phyloP scores from a whole-genome alignment of 78 protist species.

The slime mould (Dictyostelium discoideum) region dicty_2.7 NC_007090.3:4072501-4073000 shows the following conservation, averaged over 20 bases:
- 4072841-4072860: neutral
- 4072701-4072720: slow-evolving; percentile 87
- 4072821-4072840: slow-evolving; percentile 87
- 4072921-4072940: neutral
- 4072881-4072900: no score
- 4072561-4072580: neutral
- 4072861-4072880: neutral
- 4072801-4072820: slow-evolving; percentile 90
- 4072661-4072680: slow-evolving; percentile 95
- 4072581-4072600: slow-evolving; percentile 74
- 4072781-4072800: slow-evolving; percentile 15
- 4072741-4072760: slow-evolving; percentile 93
- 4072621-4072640: slow-evolving; percentile 94
- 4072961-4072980: no score
- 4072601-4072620: slow-evolving; percentile 94
- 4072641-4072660: slow-evolving; percentile 94
- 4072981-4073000: neutral
- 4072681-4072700: slow-evolving; percentile 97
- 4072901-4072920: no score
- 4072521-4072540: slow-evolving; percentile 78
- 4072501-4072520: slow-evolving; percentile 30
- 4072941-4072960: no score
- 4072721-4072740: slow-evolving; percentile 89
- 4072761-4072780: slow-evolving; percentile 76
- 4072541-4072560: slow-evolving; percentile 73